Base-by-base conservation (phyloP, 805 yeast genomes). In the Candida fluviatilis region DNA sequence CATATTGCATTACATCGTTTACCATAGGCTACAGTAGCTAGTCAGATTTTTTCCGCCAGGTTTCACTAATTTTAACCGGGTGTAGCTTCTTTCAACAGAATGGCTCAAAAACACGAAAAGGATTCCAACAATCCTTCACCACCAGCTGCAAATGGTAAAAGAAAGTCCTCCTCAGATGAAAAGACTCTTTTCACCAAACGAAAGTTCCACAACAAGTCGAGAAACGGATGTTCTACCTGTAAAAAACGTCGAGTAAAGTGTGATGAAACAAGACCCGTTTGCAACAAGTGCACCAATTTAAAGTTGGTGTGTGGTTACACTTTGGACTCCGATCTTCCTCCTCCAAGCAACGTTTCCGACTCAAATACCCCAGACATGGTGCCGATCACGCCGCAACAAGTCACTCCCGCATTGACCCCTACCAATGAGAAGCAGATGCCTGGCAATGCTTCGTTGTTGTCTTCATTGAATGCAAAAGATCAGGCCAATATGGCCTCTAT, bases 241-340 rank as follows among this genome's bases (percentile, higher is more conserved):
- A 90, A 90, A 55, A 75, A 78, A 46, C 75, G 98, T 50, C 69
- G 97, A 36, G 96, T 91, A 29, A 90, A 90, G 57, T 90, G 98
- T 68, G 97, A 90, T 57, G 97, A 91, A 58, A 66, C 67, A 1
- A 83, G 80, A 43, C 97, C 97, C 1, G 56, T 67, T 5, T 90
- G 98, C 58, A 66, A 66, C 16, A 88, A 88, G 61, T 90, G 98
- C 61, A 62, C 69, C 35, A 81, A 88, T 44, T 76, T 90, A 79
- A 82, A 84, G 16, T 68, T 90, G 25, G 82, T 76, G 18, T 90
- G 98, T 62, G 74, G 82, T 2, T 89, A 84, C 51, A 29, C 54
- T 3, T 32, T 45, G 7, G 62, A 56, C 5, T 41, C 34, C n/a
- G 35, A 31, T 14, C 49, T 38, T 21, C 36, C 30, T 29, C 29